A percentile compares a stretch with the other conserved stretches of the same genome.
phyloP scores from a whole-genome alignment of 169 alveolate species.

The Besnoitia besnoiti region DNA sequence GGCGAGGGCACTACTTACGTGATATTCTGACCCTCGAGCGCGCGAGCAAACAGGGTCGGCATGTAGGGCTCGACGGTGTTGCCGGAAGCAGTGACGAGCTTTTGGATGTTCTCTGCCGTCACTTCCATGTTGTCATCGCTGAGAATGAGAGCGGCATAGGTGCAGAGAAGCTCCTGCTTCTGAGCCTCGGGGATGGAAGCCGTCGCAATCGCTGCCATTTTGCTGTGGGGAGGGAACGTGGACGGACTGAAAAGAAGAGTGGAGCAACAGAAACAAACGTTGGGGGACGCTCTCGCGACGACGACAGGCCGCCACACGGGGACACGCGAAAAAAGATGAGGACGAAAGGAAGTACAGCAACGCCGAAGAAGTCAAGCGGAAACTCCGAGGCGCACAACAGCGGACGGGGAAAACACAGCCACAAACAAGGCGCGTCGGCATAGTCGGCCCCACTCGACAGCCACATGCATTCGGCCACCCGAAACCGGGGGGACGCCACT shows the following conservation, averaged over 20 bases:
- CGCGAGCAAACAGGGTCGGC: conserved; percentile 94
- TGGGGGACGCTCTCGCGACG: neutral
- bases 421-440: neutral
- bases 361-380: neutral
- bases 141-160: conserved; percentile 92
- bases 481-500: neutral
- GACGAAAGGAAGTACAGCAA: neutral
- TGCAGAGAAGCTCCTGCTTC: conserved; percentile 93
- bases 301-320: neutral
- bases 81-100: conserved; percentile 90
- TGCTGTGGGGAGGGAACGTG: conserved; percentile 35
- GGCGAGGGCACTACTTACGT: conserved; percentile 73
- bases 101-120: conserved; percentile 89
- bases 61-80: conserved; percentile 92
- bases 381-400: neutral
- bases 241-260: neutral
- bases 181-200: conserved; percentile 79
- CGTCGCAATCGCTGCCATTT: conserved; percentile 83
- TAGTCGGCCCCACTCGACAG: neutral
- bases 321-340: neutral
- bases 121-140: conserved; percentile 92
- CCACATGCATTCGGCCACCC: neutral
- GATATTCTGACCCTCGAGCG: conserved; percentile 88
- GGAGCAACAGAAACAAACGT: neutral
- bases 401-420: neutral